These are phyloP conservation scores for Bacterosira constricta DNA, from an alignment of 108 stramenopile species.

Conservation along the genomic window DNA sequence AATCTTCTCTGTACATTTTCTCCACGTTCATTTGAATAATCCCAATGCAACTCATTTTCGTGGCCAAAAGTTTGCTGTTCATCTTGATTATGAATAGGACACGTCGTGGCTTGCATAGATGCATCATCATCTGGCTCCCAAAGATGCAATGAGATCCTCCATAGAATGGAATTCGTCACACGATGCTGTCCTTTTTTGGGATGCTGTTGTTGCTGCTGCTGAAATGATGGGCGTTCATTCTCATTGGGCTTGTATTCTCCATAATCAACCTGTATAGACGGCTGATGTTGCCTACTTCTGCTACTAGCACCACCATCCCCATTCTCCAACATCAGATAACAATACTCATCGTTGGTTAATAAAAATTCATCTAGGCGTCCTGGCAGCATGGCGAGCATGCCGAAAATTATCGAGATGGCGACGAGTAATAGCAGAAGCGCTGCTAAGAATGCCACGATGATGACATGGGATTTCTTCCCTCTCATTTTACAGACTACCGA, in stretches of 20 bases:
- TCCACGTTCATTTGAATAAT: not conserved
- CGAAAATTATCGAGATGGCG: not conserved
- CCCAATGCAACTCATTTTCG: no score
- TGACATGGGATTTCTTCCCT: no score
- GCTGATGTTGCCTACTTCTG: no score
- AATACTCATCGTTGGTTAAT: conserved; percentile 12
- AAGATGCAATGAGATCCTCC: not conserved
- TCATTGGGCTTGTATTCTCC: no score
- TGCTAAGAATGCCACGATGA: not conserved
- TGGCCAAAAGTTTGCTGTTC: not conserved
- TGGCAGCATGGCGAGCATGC: conserved; percentile 1
- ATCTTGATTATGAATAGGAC: not conserved
- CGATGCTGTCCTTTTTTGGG: not conserved
- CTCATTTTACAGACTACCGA: no score
- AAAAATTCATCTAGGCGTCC: conserved; percentile 9
- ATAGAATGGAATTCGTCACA: not conserved
- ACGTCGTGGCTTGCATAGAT: not conserved
- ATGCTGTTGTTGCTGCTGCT: not conserved
- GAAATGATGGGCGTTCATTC: no score
- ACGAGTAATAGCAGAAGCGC: not conserved
- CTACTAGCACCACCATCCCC: no score
- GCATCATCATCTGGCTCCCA: not conserved
- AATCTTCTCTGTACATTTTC: not conserved
- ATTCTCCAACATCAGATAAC: not conserved
- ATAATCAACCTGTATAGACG: no score